Base-by-base conservation (phyloP, 176 grass and related monocot species). In the Oryza nivara region DNA sequence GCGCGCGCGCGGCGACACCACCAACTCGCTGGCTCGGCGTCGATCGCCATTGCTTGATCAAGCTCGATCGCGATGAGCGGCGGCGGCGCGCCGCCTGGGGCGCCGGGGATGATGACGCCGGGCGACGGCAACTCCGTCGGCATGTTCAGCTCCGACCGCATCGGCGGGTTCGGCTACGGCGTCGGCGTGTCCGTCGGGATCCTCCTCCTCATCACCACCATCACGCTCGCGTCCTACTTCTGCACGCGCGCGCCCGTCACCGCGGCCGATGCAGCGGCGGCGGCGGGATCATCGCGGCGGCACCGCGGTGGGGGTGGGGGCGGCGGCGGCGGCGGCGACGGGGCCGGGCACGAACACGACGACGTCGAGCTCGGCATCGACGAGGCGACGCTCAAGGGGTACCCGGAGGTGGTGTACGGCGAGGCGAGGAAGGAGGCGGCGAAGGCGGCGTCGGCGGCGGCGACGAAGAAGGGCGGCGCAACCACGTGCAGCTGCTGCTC, bases 181-280 rank as follows among this genome's bases (percentile, higher is more conserved):
- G 65, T 94, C 36, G 91, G 96, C 10, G 91, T 99, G 16, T 99
- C 96, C n/a, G 60, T 99, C 32, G 93, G 96, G 82, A 88, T 96
- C 77, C 89, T 99, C 19, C 83, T 99, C 65, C 91, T 99, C 82
- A 94, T 99, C 90, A 94, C 86, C 84, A 99, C 91, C 77, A 90
- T 96, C 86, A 91, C 93, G 19, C 83, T 99, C 13, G 89, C 89
- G 1, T 99, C 96, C 67, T 96, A 99, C 88, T 99, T 94, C 92
- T 99, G 91, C 86, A 92, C 88, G 9, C 89, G 93, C 11, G 14
- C 46, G 45, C 75, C 84, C 11, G 65, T 40, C n/a, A 51, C 82
- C 49, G 65, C 16, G 32, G 70, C 73, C 6, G 80, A 30, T 61
- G 10, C 23, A 20, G 49, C 40, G 43, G 3, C 6, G 13, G 48